Evolutionary conservation across 108 stramenopile genomes (phyloP), one percentile per base, ranked within the genome.

Genomic region (Fistulifera pelliculosa): DNA sequence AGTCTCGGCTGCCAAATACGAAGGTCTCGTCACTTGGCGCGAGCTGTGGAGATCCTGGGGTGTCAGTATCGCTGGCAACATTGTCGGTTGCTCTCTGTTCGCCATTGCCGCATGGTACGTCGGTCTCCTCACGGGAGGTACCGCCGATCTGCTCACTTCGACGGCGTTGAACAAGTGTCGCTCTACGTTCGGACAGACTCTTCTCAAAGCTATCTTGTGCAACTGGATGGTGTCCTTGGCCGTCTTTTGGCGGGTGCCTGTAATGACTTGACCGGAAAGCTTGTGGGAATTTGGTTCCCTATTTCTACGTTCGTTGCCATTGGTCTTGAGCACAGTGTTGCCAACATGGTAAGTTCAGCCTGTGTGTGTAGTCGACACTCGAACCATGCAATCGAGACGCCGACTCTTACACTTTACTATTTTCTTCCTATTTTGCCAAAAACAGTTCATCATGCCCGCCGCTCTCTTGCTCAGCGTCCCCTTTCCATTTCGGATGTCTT

Each of bases 311-410:
- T 71, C 26, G 66, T 75, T n/a, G 60, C 61, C 22, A 44, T 70
- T 41, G 74, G 69, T 17, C 52, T 70, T 22, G 74, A 75, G 39
- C 83, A 84, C 72, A 53, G 53, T 35, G 61, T 84, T 22, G 83
- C 83, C 26, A 84, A 84, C 69, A 78, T 84, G 73, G 31, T 35
- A 35, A 35, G 31, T 35, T 6, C 31, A n/a, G n/a, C n/a, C n/a
- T n/a, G n/a, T n/a, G n/a, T n/a, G n/a, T 35, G 31, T 8, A 35
- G 31, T 35, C 8, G 3, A 35, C 31, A 35, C 31, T 35, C 31
- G 8, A 35, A 35, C 6, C 8, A 8, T n/a, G n/a, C n/a, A n/a
- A n/a, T n/a, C n/a, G n/a, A n/a, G n/a, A n/a, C n/a, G n/a, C n/a
- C n/a, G n/a, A n/a, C n/a, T n/a, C n/a, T n/a, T n/a, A n/a, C n/a